phyloP scores from a whole-genome alignment of 306 rosid species.

The Chamaecrista fasciculata region DNA sequence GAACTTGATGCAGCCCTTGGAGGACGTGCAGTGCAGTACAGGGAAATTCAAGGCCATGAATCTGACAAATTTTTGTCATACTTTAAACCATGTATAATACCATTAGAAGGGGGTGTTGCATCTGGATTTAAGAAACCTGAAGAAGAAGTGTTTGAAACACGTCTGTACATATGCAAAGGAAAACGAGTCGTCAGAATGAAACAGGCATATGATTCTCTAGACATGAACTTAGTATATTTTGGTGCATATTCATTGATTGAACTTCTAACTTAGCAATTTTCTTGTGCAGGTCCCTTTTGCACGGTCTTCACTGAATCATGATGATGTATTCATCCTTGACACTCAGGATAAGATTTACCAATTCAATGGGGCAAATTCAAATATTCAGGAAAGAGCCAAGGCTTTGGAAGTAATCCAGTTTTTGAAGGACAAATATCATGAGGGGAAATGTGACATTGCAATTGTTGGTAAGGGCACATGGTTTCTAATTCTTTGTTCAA shows the following conservation, averaged over 20 bases:
- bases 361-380: conserved; percentile 97
- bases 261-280: conserved; percentile 30
- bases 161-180: conserved; percentile 86
- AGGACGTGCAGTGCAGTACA: conserved; percentile 95
- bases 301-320: conserved; percentile 93
- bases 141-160: conserved; percentile 84
- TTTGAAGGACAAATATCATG: conserved; percentile 92
- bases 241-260: conserved; percentile 33
- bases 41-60: conserved; percentile 96
- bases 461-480: conserved; percentile 79
- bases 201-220: conserved; percentile 56
- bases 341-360: conserved; percentile 80
- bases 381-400: conserved; percentile 98
- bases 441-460: conserved; percentile 86
- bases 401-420: conserved; percentile 93
- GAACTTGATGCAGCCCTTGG: conserved; percentile 93
- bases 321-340: conserved; percentile 95
- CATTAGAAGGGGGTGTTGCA: conserved; percentile 89
- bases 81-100: conserved; percentile 96
- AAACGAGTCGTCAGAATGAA: conserved; percentile 99
- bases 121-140: conserved; percentile 80
- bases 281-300: conserved; percentile 86
- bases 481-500: conserved; percentile 15
- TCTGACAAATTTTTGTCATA: conserved; percentile 96
- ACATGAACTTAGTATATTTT: conserved; percentile 26